Base-by-base conservation (phyloP, 345 rosid genomes). In the Alliaria petiolata region DNA sequence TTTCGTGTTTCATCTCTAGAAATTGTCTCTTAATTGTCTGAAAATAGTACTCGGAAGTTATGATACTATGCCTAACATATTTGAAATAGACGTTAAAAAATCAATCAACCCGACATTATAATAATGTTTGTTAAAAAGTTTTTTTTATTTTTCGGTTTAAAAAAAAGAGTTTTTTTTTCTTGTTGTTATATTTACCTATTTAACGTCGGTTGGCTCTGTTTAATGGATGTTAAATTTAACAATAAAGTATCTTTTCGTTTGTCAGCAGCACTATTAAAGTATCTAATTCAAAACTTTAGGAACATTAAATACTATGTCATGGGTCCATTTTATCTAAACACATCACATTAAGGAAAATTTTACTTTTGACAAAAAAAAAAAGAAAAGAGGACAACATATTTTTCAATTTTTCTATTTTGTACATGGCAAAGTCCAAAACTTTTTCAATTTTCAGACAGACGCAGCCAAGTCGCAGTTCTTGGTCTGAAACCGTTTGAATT, bases 381-480 rank as follows among this genome's bases (percentile, higher is more conserved):
- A 42, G 14, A 14, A 40, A 30, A 11, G 1, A n/a, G n/a, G n/a
- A n/a, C n/a, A n/a, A 0, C 4, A 38, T 36, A 5, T 52, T 51
- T 7, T 25, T 3, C 19, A n/a, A n/a, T n/a, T n/a, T n/a, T n/a
- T n/a, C n/a, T n/a, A n/a, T n/a, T n/a, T 10, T 54, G 2, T 4
- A 9, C 38, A 1, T 22, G 25, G 25, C 25, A 22, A 33, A 39
- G 17, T 50, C 59, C 45, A 22, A n/a, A 28, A 54, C 71, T 39
- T 25, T 56, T 14, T 65, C 62, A 38, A 54, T 54, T 64, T 63
- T 47, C 57, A 47, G 36, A 65, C 47, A 50, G 20, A 39, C 35
- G 22, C 35, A 22, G 16, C 42, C 3, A 62, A 31, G 65, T 65
- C 60, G 30, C 12, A 53, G 30, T 54, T 4, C 26, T 34, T 69